Base-by-base conservation (phyloP, 2,329 filamentous ascomycete species). In the Calycina herbarum region DNA sequence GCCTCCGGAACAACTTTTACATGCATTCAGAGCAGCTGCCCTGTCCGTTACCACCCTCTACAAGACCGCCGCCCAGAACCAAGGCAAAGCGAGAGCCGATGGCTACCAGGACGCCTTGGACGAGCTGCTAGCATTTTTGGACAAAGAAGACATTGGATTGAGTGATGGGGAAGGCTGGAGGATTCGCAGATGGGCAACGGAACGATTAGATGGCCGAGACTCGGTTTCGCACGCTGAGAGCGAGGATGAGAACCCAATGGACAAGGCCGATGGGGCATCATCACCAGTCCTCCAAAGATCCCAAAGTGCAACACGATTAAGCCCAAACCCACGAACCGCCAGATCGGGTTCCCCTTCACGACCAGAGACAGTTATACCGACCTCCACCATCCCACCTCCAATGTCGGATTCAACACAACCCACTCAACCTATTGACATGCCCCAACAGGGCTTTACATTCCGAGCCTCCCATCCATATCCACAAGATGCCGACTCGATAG, bases 31-130 rank as follows among this genome's bases (percentile, higher is more conserved):
- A 78, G 88, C 91, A 17, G 95, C 95, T 40, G 95, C 95, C 24
- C 84, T 97, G 40, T 96, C 93, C 5, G 94, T 98, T 64, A 98
- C 95, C 59, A 97, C 96, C 75, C 88, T 99, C 15, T 98, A 98
- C 82, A 97, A 97, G 79, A 94, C 89, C 48, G 94, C 94, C 2
- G 90, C 92, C 13, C 83, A 88, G 38, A 91, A 92, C 59, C 89
- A 95, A 76, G 84, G 89, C 60, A 89, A 89, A 73, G 88, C 93
- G 58, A 88, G 92, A 60, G 81, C 86, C 61, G 89, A 94, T 48
- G 95, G 95, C 31, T 98, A 97, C 73, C 94, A 97, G 77, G 94
- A 98, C 75, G 96, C 94, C 45, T 82, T 99, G 45, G 93, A 97
- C 69, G 94, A 98, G 71, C 82, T 99, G 5, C 80, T 97, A n/a